Evolutionary conservation across 805 yeast species (phyloP).

Genomic region (Dipodascopsis tothii): DNA sequence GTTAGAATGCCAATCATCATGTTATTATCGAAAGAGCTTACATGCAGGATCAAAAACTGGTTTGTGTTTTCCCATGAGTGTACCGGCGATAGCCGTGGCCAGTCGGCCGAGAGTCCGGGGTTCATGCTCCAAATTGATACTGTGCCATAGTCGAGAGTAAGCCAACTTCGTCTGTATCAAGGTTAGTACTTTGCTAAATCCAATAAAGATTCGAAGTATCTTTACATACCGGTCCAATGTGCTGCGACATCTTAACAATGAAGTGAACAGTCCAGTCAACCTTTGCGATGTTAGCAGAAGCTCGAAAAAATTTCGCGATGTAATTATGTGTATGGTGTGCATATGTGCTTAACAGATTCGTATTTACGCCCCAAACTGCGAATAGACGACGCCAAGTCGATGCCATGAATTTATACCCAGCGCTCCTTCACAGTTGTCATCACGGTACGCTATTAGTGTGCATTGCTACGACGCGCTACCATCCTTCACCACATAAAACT

Average conservation of each 20-base stretch:
- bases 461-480: no score
- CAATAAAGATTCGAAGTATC: not conserved
- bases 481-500: no score
- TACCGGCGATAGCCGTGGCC: conserved; percentile 79
- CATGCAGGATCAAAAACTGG: conserved; percentile 67
- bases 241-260: conserved; percentile 37
- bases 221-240: conserved; percentile 33
- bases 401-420: no score
- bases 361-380: no score
- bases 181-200: not conserved
- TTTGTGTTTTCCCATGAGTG: conserved; percentile 94
- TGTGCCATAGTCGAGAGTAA: conserved; percentile 88
- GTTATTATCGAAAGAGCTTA: conserved; percentile 17
- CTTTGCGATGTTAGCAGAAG: conserved; percentile 1
- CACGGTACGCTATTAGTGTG: no score
- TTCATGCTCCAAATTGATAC: conserved; percentile 81
- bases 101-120: conserved; percentile 82
- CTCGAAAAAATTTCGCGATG: not conserved
- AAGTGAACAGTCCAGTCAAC: not conserved
- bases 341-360: no score
- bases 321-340: no score
- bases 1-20: not conserved
- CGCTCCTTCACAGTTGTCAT: no score
- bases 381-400: no score
- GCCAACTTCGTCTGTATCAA: conserved; percentile 53